Conservation (phyloP, 768 basidiomycete species). For the Kwoniella europaea region DNA sequence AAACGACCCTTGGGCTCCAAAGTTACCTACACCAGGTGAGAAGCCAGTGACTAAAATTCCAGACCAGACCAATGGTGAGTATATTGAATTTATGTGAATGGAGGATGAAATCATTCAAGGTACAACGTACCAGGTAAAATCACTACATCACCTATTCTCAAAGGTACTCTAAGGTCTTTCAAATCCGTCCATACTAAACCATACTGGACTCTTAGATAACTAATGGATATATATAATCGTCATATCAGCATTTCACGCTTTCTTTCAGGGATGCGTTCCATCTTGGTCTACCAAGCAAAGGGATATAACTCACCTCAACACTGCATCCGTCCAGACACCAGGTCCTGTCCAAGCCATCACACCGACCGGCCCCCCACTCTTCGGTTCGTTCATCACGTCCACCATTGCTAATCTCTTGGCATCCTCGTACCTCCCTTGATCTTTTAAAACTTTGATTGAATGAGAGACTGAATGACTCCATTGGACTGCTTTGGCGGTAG, state of each 20-base stretch:
- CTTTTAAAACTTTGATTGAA: constrained; percentile 26
- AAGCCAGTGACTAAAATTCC: constrained; percentile 51
- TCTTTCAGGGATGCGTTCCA: neutral
- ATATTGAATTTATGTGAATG: neutral
- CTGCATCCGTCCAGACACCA: constrained; percentile 59
- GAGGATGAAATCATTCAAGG: neutral
- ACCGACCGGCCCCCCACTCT: constrained; percentile 53
- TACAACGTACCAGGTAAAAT: constrained; percentile 54
- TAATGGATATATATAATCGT: neutral
- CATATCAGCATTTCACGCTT: neutral
- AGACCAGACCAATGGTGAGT: neutral
- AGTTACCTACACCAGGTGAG: constrained; percentile 55
- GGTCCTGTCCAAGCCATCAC: constrained; percentile 62
- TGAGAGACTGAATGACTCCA: constrained; percentile 38
- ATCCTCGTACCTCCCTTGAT: constrained; percentile 37
- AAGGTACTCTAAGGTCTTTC: constrained; percentile 48
- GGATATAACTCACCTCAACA: constrained; percentile 48
- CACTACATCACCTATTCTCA: constrained; percentile 58
- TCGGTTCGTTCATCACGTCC: constrained; percentile 44
- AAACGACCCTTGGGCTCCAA: constrained; percentile 38
- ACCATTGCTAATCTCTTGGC: constrained; percentile 32
- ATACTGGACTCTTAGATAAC: constrained; percentile 56
- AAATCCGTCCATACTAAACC: constrained; percentile 59
- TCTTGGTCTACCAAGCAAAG: neutral
- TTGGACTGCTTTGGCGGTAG: constrained; percentile 44